These are phyloP conservation scores for Trichothecium roseum DNA, from an alignment of 2,329 filamentous ascomycete species.

Conservation along the genomic window DNA sequence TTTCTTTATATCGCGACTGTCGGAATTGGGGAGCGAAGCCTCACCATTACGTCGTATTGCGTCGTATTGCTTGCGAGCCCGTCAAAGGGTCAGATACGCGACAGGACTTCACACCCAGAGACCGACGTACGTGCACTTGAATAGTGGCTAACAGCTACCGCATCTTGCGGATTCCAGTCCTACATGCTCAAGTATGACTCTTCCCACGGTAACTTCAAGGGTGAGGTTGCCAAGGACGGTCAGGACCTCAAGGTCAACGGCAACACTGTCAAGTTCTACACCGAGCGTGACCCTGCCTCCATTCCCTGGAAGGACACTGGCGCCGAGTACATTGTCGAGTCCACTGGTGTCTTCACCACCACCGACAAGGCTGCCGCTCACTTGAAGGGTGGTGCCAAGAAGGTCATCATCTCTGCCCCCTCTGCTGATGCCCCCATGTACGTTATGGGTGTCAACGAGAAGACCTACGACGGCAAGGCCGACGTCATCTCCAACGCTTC, in stretches of 20 bases:
- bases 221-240: conserved; percentile 62
- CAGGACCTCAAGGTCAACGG: conserved; percentile 79
- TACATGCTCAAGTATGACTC: conserved; percentile 99
- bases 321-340: conserved; percentile 93
- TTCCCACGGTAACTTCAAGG: conserved; percentile 95
- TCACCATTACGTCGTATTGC: no score
- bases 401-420: conserved; percentile 88
- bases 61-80: no score
- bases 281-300: conserved; percentile 75
- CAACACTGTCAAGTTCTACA: conserved; percentile 93
- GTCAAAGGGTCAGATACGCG: no score
- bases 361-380: conserved; percentile 90
- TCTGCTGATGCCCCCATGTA: conserved; percentile 98
- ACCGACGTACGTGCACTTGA: no score
- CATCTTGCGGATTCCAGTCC: conserved; percentile 53
- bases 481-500: conserved; percentile 98
- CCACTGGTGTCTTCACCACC: conserved; percentile 98
- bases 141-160: conserved; percentile 4
- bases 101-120: no score
- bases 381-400: conserved; percentile 95
- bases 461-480: conserved; percentile 82
- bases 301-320: conserved; percentile 87
- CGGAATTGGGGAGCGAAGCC: no score
- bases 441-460: conserved; percentile 98
- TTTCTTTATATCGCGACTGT: not conserved